Evolutionary conservation across 2,329 filamentous ascomycete species (phyloP).

Genomic region (Coleophoma cylindrospora): DNA sequence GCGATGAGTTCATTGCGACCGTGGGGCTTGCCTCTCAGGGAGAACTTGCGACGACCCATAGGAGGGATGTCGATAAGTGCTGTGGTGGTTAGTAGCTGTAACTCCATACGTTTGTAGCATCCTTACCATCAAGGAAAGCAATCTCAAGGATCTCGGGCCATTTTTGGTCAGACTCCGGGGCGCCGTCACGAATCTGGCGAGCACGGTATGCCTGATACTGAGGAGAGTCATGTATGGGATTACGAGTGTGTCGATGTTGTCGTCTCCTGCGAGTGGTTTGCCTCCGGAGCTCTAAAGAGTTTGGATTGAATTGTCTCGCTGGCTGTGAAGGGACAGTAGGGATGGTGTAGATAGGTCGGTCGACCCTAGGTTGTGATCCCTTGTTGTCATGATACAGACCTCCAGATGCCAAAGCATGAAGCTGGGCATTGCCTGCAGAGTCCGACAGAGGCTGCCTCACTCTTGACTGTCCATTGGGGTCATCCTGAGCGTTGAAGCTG

Average conservation of each 20-base stretch:
- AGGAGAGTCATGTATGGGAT: slow-evolving; percentile 57
- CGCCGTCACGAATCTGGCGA: slow-evolving; percentile 58
- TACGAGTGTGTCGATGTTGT: slow-evolving; percentile 31
- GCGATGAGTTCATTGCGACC: slow-evolving; percentile 68
- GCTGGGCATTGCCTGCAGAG: slow-evolving; percentile 24
- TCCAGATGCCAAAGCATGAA: slow-evolving; percentile 18
- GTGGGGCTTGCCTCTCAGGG: slow-evolving; percentile 56
- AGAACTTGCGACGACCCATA: slow-evolving; percentile 63
- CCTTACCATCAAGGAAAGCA: slow-evolving; percentile 62
- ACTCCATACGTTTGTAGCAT: slow-evolving; percentile 1
- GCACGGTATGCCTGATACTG: slow-evolving; percentile 62
- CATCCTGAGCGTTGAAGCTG: slow-evolving; percentile 15
- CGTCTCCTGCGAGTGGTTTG: slow-evolving; percentile 24
- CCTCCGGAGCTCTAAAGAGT: slow-evolving; percentile 23
- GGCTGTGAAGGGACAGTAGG: slow-evolving; percentile 20
- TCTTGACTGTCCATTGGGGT: slow-evolving; percentile 12
- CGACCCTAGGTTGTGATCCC: slow-evolving; percentile 12
- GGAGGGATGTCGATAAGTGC: slow-evolving; percentile 60
- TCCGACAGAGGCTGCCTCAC: slow-evolving; percentile 21
- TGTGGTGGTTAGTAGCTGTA: slow-evolving; percentile 26
- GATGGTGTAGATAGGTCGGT: slow-evolving; percentile 17
- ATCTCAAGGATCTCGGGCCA: slow-evolving; percentile 60
- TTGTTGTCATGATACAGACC: slow-evolving; percentile 23
- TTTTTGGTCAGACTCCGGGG: slow-evolving; percentile 52
- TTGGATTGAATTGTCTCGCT: slow-evolving; percentile 2